Base-by-base conservation (phyloP, 2,329 filamentous ascomycete genomes). In the Fusarium siculi region DNA sequence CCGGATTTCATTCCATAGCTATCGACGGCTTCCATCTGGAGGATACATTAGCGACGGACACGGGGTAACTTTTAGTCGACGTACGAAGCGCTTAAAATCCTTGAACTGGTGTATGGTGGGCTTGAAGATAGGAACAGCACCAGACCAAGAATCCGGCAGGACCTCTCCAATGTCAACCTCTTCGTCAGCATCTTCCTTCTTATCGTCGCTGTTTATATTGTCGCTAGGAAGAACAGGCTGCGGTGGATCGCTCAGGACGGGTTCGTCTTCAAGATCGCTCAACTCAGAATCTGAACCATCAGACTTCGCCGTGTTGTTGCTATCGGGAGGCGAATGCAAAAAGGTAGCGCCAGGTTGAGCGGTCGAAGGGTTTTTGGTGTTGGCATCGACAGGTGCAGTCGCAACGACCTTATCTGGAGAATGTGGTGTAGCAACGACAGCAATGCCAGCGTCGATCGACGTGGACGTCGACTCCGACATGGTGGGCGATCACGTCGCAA, bases 1-100 rank as follows among this genome's bases (percentile, higher is more conserved):
- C 96, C 96, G 28, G 95, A 96, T 83, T 94, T 94, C 96, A 99
- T 99, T 78, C 96, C 96, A 81, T 97, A 97, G 74, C 91, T 90
- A 82, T 99, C 94, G 70, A 99, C 90, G 82, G 94, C 95, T 79
- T 91, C 90, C 87, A 92, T 91, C 90, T 92, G 66, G 43, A 55
- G 74, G n/a, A 42, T 11, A 59, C 63, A 80, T 82, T 71, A 82
- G 81, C 68, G 60, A 14, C 43, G 32, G 36, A 34, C 30, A 46
- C 23, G 49, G 37, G 37, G 32, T n/a, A 34, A 28, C n/a, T 28
- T 37, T 36, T 14, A 49, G 36, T 36, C 16, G 67, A 85, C 89
- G 74, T 85, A 98, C 93, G 81, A 97, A 98, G 80, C 90, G 90
- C 84, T 96, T 93, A 82, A 99, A 99, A 83, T 96, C 94, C 79